Conservation (phyloP, 345 rosid species). For the Brassica napus region DNA sequence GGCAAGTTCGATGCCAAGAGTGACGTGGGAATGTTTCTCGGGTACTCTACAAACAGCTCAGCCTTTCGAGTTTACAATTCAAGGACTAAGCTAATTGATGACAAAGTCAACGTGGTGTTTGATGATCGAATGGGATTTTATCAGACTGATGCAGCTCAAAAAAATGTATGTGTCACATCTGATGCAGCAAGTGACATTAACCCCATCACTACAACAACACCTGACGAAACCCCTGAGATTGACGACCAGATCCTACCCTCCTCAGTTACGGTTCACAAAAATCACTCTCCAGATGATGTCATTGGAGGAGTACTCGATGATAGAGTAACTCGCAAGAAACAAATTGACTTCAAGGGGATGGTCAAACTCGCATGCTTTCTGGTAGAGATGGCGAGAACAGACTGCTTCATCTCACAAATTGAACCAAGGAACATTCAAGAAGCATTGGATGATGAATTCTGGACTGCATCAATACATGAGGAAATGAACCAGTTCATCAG, state of each 20-base stretch:
- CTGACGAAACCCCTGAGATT: background rate
- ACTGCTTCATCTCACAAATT: background rate
- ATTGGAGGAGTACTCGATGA: background rate
- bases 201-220: no score
- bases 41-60: background rate
- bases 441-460: background rate
- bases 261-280: background rate
- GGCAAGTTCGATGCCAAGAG: background rate
- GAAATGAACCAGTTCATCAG: background rate
- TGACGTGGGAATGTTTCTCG: background rate
- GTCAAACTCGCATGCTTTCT: background rate
- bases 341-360: background rate
- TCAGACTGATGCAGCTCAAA: background rate
- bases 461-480: background rate
- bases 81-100: background rate
- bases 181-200: background rate
- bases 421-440: background rate
- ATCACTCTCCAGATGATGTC: background rate
- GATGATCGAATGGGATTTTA: background rate
- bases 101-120: background rate
- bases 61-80: background rate
- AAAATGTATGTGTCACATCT: background rate
- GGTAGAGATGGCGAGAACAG: background rate
- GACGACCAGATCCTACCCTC: background rate
- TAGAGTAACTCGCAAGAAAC: background rate